These are phyloP conservation scores for Chlamydomonas schloesseri DNA, from an alignment of 139 green algal genomes.

Conservation along the genomic window DNA sequence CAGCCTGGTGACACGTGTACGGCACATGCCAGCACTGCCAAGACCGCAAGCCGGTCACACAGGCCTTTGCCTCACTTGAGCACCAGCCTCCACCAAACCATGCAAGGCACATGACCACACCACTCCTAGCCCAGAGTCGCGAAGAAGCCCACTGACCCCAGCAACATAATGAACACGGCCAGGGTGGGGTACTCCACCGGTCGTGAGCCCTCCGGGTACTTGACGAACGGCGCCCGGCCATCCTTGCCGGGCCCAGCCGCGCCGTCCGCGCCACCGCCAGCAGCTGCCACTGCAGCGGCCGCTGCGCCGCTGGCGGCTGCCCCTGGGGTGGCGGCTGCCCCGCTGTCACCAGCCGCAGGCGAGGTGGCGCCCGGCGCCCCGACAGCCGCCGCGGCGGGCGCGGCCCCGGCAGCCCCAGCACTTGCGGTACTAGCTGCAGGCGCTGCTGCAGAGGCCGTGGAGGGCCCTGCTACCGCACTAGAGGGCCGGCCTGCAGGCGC, in stretches of 20 bases:
- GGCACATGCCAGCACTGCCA: no score
- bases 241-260: background rate
- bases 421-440: background rate
- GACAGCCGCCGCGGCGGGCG: background rate
- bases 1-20: no score
- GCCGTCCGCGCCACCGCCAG: background rate
- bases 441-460: background rate
- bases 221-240: background rate
- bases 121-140: background rate
- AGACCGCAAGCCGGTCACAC: no score
- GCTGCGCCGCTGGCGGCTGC: background rate
- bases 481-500: background rate
- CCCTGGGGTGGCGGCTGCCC: background rate
- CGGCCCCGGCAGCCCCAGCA: background rate
- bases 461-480: background rate
- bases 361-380: no score
- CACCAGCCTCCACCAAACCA: no score
- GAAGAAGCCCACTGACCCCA: conserved; percentile 26
- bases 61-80: no score
- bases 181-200: conserved; percentile 6
- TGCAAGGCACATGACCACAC: no score
- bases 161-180: background rate
- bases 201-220: background rate
- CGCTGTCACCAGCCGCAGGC: background rate
- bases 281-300: background rate